phyloP scores from a whole-genome alignment of 495 filamentous ascomycete genomes.

The Penicillium canariense region DNA sequence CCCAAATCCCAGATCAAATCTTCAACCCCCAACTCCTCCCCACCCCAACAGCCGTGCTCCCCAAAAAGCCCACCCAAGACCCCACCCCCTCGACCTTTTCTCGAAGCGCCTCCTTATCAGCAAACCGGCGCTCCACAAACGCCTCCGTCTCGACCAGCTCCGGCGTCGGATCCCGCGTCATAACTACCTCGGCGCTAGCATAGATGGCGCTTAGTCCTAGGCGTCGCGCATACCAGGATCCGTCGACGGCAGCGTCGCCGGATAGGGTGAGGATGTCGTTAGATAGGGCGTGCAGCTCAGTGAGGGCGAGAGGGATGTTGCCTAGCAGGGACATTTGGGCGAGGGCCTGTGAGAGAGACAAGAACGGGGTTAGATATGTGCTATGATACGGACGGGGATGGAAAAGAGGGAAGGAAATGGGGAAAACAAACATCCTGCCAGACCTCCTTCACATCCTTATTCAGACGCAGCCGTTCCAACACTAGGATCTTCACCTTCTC shows the following conservation, averaged over 20 bases:
- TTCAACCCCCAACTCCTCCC: constrained; percentile 49
- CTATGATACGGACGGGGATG: too few relatives aligned
- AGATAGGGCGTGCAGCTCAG: constrained; percentile 73
- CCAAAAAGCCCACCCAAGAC: constrained; percentile 78
- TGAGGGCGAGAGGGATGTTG: constrained; percentile 72
- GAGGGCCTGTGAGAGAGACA: constrained; percentile 61
- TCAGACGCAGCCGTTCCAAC: constrained; percentile 71
- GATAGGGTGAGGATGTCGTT: constrained; percentile 88
- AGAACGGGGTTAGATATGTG: too few relatives aligned
- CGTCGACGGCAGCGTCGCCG: constrained; percentile 77
- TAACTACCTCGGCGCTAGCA: constrained; percentile 81
- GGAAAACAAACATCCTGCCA: constrained; percentile 74
- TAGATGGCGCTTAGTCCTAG: constrained; percentile 76
- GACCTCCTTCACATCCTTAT: constrained; percentile 61
- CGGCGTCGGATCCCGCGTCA: constrained; percentile 77
- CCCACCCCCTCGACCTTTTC: constrained; percentile 57
- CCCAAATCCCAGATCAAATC: constrained; percentile 22
- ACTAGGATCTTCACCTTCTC: constrained; percentile 62
- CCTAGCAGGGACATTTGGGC: constrained; percentile 80
- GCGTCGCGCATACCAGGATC: constrained; percentile 88
- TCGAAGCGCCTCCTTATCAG: constrained; percentile 61
- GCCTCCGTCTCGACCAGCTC: constrained; percentile 69
- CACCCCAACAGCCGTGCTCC: constrained; percentile 46
- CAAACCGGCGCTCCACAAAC: constrained; percentile 74
- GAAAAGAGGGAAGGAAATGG: constrained; percentile 2